Percentiles rank a stretch among this genome's conserved stretches.
These are phyloP conservation scores for Triticum monococcum DNA, from an alignment of 176 grass and related monocot genomes.

Conservation along the genomic window DNA sequence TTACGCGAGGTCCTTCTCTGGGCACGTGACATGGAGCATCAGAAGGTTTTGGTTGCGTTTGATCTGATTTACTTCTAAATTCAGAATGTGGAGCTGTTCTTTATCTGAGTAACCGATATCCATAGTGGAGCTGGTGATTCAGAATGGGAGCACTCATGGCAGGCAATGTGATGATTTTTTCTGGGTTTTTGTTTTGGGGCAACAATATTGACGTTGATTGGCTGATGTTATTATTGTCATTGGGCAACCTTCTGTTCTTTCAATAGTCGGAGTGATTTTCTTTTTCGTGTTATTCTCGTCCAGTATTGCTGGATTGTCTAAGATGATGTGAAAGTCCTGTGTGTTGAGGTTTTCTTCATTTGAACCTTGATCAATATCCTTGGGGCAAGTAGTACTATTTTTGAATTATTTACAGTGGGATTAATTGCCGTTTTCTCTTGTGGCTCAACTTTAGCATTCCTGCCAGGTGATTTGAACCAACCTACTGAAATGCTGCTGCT, in stretches of 20 bases:
- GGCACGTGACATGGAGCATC: too few species aligned
- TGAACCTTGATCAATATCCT: not conserved
- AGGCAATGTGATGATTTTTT: not conserved
- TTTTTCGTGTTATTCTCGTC: not conserved
- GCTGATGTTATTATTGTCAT: not conserved
- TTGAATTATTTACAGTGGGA: not conserved
- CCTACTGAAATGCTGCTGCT: not conserved
- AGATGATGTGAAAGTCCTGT: not conserved
- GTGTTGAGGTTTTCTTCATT: not conserved
- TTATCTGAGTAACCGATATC: not conserved
- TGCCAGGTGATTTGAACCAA: not conserved
- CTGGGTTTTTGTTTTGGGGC: not conserved
- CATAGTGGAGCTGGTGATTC: not conserved
- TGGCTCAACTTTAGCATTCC: slow-evolving; percentile 1
- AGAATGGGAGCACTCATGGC: not conserved
- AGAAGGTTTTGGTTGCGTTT: too few species aligned
- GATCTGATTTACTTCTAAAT: too few species aligned
- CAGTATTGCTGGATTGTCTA: not conserved
- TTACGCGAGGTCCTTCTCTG: too few species aligned
- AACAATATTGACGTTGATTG: slow-evolving; percentile 1
- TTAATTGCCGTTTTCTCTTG: not conserved
- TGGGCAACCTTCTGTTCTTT: slow-evolving; percentile 18
- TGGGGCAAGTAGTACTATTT: not conserved
- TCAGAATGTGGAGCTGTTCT: too few species aligned
- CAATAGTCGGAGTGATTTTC: not conserved